Evolutionary conservation across 75 land plant species (phyloP).

Genomic region (Azolla pinnata): DNA sequence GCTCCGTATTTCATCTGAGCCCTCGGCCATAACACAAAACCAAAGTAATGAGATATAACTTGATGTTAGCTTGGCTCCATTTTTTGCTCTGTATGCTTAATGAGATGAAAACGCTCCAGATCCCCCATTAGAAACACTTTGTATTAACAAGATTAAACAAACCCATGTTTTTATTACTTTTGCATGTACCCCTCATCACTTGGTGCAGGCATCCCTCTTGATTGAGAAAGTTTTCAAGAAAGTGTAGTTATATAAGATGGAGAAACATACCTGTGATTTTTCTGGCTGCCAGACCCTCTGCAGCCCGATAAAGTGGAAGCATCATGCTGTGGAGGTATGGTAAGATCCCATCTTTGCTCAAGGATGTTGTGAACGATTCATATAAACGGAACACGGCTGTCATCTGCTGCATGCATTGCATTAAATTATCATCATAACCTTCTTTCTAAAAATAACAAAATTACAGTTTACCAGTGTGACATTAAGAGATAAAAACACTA

Average conservation of each 20-base stretch:
- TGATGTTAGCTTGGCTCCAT: neutral
- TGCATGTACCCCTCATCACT: no score
- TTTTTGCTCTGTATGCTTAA: neutral
- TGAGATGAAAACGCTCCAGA: no score
- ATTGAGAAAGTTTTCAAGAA: no score
- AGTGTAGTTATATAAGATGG: no score
- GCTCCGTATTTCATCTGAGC: conserved; percentile 55
- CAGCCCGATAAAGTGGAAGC: conserved; percentile 54
- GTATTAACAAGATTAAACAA: no score
- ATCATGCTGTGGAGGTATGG: conserved; percentile 43
- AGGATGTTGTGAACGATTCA: conserved; percentile 30
- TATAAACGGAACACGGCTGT: conserved; percentile 58
- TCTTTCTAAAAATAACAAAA: neutral
- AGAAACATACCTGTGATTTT: conserved; percentile 46
- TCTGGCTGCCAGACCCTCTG: conserved; percentile 69
- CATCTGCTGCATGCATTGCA: conserved; percentile 35
- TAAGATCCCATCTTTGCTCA: conserved; percentile 29
- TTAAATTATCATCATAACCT: neutral
- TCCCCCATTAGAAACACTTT: no score
- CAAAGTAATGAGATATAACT: neutral
- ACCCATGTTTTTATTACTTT: no score
- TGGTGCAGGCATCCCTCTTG: no score
- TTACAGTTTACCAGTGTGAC: no score
- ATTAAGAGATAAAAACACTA: no score
- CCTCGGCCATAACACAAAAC: neutral